A percentile compares a stretch with the other conserved stretches of the same genome.
These are phyloP conservation scores for Eimeria tenella DNA, from an alignment of 169 alveolate species.

Conservation along the genomic window DNA sequence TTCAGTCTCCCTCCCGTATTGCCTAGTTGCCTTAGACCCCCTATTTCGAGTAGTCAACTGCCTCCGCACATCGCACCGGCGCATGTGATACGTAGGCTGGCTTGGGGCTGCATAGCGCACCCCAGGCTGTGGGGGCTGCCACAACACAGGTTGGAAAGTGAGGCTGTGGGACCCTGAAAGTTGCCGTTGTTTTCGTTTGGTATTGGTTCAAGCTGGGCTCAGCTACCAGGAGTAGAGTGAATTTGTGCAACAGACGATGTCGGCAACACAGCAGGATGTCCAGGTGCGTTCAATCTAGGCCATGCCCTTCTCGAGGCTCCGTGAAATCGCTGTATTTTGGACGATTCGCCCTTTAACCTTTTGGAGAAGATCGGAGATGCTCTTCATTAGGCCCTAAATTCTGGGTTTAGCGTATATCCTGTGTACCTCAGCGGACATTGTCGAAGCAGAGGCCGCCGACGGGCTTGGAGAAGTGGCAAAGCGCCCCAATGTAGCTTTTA, in stretches of 20 bases:
- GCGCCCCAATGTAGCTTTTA: not conserved
- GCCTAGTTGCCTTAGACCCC: too few relatives aligned
- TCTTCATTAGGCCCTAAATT: too few relatives aligned
- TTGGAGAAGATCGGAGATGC: too few relatives aligned
- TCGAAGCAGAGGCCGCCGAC: too few relatives aligned
- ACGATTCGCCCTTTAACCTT: too few relatives aligned
- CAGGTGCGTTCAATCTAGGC: slow-evolving; percentile 26
- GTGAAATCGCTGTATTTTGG: not conserved
- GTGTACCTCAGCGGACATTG: too few relatives aligned
- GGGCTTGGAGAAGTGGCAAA: too few relatives aligned
- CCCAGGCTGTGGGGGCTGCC: slow-evolving; percentile 70
- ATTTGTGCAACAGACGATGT: slow-evolving; percentile 47
- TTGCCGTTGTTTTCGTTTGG: not conserved
- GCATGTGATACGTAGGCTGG: not conserved
- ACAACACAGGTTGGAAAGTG: not conserved
- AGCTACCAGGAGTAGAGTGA: slow-evolving; percentile 35
- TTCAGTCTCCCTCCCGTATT: too few relatives aligned
- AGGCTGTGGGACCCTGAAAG: not conserved
- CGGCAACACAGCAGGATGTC: slow-evolving; percentile 72
- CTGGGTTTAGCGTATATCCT: too few relatives aligned
- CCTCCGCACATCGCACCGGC: too few relatives aligned
- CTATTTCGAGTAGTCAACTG: too few relatives aligned
- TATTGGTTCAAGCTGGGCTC: slow-evolving; percentile 13
- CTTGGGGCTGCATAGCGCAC: slow-evolving; percentile 66
- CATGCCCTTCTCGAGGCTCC: not conserved